Base-by-base conservation (phyloP, 768 basidiomycete genomes). In the Rhizopogon vulgaris region DNA sequence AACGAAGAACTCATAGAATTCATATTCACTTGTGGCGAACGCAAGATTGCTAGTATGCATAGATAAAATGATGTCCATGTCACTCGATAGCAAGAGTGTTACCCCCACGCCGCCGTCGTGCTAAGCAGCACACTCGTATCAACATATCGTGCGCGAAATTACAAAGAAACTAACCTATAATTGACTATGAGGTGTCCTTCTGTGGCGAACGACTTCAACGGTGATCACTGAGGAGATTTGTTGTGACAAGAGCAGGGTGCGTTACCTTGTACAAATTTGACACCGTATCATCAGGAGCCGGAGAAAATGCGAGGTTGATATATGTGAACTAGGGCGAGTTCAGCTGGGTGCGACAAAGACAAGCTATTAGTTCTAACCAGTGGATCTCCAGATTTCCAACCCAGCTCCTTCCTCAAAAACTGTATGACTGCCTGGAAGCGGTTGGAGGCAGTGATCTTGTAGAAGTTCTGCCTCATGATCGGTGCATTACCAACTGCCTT, bases 391-490 rank as follows among this genome's bases (percentile, higher is more conserved):
- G 82, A 71, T 64, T 90, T 92, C 85, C 90, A 92, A 1, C 85
- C 84, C 37, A 97, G 69, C 65, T 97, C 93, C 62, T 83, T 90
- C 57, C 94, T 72, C 69, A 98, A 65, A 67, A 98, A 96, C 62
- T 90, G 85, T 38, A 95, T 93, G 51, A 98, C 94, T 7, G 92
- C 90, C 66, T 96, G 93, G 61, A 97, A 99, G 49, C 88, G 79
- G 66, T 96, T 94, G 38, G 87, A 85, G 11, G 94, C 89, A 0
- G 94, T 93, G 63, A 97, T 94, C 76, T 94, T 95, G 82, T 93
- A 97, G 60, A 94, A 90, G 73, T 95, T 97, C 71, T 95, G 91
- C 72, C 89, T 94, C 94, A 99, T 96, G 62, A 99, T 94, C 0
- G 95, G 95, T 1, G 94, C 95, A 60, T 95, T 94, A 41, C 95